Evolutionary conservation across 768 basidiomycete species (phyloP), one percentile per base, ranked within the genome.

Genomic region (Botryobasidium botryosum): DNA sequence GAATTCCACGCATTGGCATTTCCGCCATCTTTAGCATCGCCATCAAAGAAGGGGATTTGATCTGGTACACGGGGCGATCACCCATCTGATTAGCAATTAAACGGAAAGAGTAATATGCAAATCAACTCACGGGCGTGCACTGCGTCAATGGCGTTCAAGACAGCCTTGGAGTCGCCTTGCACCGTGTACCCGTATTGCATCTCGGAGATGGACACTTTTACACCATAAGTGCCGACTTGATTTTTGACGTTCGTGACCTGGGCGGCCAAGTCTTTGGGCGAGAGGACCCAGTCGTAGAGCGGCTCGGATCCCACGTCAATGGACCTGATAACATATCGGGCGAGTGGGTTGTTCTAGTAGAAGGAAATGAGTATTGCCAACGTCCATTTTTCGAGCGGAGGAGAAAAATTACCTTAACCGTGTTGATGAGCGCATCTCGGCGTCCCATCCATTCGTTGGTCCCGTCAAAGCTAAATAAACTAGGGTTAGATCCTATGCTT

Each of bases 201-300:
- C 15, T 53, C 52, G 7, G 50, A 51, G 13, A 48, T 53, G n/a
- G 52, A 51, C 20, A 53, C 50, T 31, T 36, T 31, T 35, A 53
- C 50, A 17, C 47, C 50, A 32, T 37, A 44, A 21, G 39, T 31
- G 20, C 25, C 35, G 23, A 46, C 42, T 12, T 39, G 42, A 31
- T 31, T 38, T 38, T 51, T 51, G 32, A 53, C 38, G 26, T 49
- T 35, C n/a, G 40, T 8, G 32, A 51, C 39, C 8, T 49, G 31
- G 20, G 41, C 35, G 20, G 43, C 50, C 5, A 51, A 47, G 8
- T 37, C 37, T 12, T 12, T 39, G 12, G 37, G 37, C n/a, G n/a
- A n/a, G n/a, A n/a, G n/a, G n/a, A n/a, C 47, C 6, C 43, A 20
- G 23, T 48, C 47, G 26, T 29, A 48, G 13, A 48, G 35, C 15